phyloP scores from a whole-genome alignment of 176 grass and related monocot species.

The Poa annua region DNA sequence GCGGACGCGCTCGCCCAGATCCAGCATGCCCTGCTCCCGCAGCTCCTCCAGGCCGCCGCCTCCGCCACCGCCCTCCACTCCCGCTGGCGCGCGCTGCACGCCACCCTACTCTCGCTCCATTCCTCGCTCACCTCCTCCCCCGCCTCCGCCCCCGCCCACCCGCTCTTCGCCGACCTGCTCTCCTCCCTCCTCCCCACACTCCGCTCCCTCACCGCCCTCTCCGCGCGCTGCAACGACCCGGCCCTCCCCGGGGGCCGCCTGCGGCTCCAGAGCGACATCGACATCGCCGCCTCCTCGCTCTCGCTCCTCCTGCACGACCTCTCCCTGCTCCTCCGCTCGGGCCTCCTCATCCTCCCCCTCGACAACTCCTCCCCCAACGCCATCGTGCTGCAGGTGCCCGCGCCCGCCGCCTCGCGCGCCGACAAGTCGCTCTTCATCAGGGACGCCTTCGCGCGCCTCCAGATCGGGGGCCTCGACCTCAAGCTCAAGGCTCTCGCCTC shows the following conservation, averaged over 20 bases:
- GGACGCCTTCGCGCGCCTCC: slow-evolving; percentile 79
- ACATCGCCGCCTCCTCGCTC: slow-evolving; percentile 73
- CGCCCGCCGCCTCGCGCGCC: slow-evolving; percentile 46
- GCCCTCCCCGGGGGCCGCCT: slow-evolving; percentile 66
- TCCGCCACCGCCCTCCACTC: slow-evolving; percentile 67
- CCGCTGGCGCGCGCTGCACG: slow-evolving; percentile 69
- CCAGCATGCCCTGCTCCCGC: slow-evolving; percentile 57
- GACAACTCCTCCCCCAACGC: slow-evolving; percentile 51
- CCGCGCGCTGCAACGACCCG: slow-evolving; percentile 63
- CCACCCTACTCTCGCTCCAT: slow-evolving; percentile 57
- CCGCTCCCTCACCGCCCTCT: slow-evolving; percentile 57
- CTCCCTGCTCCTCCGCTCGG: slow-evolving; percentile 57
- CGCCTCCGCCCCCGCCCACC: slow-evolving; percentile 45
- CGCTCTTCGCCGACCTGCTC: slow-evolving; percentile 68
- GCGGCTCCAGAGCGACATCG: slow-evolving; percentile 78
- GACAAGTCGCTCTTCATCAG: slow-evolving; percentile 73
- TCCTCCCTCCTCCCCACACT: slow-evolving; percentile 53
- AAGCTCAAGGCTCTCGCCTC: slow-evolving; percentile 79
- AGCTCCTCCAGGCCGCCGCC: slow-evolving; percentile 53
- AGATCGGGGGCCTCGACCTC: slow-evolving; percentile 81
- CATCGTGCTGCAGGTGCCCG: slow-evolving; percentile 71
- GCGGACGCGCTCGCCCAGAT: slow-evolving; percentile 61
- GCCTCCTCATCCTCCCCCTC: slow-evolving; percentile 28
- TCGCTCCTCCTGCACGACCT: slow-evolving; percentile 76
- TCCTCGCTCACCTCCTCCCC: slow-evolving; percentile 55